These are phyloP conservation scores for Trichosanthes truncata DNA, from an alignment of 306 rosid species.

Conservation along the genomic window DNA sequence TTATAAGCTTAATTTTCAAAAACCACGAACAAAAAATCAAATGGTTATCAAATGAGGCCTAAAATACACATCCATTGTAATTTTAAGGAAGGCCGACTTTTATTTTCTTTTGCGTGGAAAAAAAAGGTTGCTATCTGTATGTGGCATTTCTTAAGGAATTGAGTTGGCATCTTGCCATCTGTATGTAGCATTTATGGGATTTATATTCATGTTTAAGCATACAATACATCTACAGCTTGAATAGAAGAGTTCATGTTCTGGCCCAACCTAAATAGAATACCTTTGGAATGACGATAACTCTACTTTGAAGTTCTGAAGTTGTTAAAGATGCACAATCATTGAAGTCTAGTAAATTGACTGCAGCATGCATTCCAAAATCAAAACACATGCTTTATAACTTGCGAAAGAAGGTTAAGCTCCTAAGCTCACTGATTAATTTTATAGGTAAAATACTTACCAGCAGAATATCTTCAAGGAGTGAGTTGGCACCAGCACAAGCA, in stretches of 20 bases:
- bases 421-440: slow-evolving; percentile 2
- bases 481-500: slow-evolving; percentile 95
- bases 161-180: slow-evolving; percentile 1
- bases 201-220: background rate
- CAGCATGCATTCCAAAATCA: background rate
- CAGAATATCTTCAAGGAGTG: slow-evolving; percentile 73
- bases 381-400: background rate
- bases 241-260: background rate
- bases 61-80: background rate
- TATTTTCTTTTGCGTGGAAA: background rate
- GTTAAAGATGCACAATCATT: background rate
- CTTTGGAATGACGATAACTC: background rate
- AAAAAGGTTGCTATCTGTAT: background rate
- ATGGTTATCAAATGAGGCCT: too few relatives aligned
- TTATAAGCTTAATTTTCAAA: too few relatives aligned
- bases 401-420: background rate
- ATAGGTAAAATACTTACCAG: slow-evolving; percentile 71
- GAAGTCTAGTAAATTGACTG: background rate
- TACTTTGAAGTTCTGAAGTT: background rate
- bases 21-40: too few relatives aligned
- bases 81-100: background rate
- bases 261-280: background rate
- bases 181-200: background rate
- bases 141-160: background rate
- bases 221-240: background rate